Percentiles rank a stretch among this genome's conserved stretches.
phyloP scores from a whole-genome alignment of 2,329 filamentous ascomycete genomes.

The Fusarium sp. region DNA sequence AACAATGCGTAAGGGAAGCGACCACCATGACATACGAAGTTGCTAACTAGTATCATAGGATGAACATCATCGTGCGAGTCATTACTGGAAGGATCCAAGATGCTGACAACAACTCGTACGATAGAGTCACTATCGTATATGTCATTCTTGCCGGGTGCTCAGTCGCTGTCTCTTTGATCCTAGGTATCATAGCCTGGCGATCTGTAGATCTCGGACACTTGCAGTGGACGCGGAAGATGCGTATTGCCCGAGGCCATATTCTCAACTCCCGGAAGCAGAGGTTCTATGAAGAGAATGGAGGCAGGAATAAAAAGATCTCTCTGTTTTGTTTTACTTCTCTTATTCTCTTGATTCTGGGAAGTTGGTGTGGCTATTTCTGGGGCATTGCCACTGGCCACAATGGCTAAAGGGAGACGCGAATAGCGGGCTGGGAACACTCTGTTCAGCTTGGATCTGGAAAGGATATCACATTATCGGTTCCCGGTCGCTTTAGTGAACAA shows the following conservation, averaged over 20 bases:
- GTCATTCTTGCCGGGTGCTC: background rate
- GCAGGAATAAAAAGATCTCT: background rate
- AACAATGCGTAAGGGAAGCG: constrained; percentile 56
- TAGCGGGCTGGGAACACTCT: background rate
- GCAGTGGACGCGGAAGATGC: background rate
- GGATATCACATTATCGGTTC: background rate
- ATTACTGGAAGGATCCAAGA: constrained; percentile 3
- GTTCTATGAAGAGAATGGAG: background rate
- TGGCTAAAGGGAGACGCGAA: background rate
- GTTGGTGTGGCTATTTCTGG: constrained; percentile 7
- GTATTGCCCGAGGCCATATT: background rate
- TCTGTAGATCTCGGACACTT: background rate
- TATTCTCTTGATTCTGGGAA: background rate
- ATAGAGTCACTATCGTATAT: background rate
- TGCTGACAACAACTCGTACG: background rate
- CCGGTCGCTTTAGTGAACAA: no score
- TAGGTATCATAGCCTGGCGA: background rate
- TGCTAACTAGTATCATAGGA: background rate
- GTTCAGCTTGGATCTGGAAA: background rate
- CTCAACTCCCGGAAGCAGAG: background rate
- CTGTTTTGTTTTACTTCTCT: background rate
- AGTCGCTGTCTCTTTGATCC: background rate
- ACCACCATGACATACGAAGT: rapidly evolving
- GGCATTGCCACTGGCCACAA: constrained; percentile 1
- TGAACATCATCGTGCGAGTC: background rate